phyloP scores from a whole-genome alignment of 2,329 filamentous ascomycete genomes.

The Aspergillus hortae region DNA sequence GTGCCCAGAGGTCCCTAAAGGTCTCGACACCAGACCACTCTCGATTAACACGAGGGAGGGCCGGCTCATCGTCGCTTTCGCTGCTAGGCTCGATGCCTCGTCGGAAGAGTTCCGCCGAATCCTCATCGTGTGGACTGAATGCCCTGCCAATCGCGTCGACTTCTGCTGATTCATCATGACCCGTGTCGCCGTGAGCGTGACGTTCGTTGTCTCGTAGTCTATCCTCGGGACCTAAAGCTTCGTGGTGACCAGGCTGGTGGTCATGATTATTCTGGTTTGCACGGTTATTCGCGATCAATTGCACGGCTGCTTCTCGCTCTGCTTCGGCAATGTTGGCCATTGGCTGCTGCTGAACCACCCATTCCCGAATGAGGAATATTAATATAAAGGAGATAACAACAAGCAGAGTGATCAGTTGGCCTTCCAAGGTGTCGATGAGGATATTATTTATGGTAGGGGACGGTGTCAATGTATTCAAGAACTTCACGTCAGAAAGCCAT shows the following conservation, averaged over 20 bases:
- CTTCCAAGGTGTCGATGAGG: constrained; percentile 80
- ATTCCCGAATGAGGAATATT: constrained; percentile 94
- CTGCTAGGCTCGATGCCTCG: constrained; percentile 5
- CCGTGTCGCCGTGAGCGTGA: constrained; percentile 6
- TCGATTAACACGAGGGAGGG: constrained; percentile 7
- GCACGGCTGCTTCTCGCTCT: constrained; percentile 50
- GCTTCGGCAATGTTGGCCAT: constrained; percentile 74
- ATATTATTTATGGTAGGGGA: constrained; percentile 71
- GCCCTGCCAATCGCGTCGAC: not conserved
- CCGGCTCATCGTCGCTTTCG: constrained; percentile 7
- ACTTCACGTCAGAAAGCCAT: constrained; percentile 57
- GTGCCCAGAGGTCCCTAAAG: constrained; percentile 55
- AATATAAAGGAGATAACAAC: constrained; percentile 93
- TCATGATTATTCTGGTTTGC: constrained; percentile 21
- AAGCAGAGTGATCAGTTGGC: constrained; percentile 86
- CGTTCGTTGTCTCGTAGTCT: constrained; percentile 1
- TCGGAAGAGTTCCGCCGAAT: constrained; percentile 6
- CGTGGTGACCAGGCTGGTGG: constrained; percentile 10
- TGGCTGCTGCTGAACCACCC: constrained; percentile 97
- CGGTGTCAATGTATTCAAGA: constrained; percentile 57
- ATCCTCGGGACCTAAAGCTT: constrained; percentile 11
- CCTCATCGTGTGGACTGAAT: not conserved
- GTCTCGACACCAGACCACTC: constrained; percentile 40
- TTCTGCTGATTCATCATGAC: constrained; percentile 4
- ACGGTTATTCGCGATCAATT: constrained; percentile 39